Evolutionary conservation across 495 filamentous ascomycete genomes (phyloP), one percentile per base, ranked within the genome.

Genomic region (Neurospora pannonica): DNA sequence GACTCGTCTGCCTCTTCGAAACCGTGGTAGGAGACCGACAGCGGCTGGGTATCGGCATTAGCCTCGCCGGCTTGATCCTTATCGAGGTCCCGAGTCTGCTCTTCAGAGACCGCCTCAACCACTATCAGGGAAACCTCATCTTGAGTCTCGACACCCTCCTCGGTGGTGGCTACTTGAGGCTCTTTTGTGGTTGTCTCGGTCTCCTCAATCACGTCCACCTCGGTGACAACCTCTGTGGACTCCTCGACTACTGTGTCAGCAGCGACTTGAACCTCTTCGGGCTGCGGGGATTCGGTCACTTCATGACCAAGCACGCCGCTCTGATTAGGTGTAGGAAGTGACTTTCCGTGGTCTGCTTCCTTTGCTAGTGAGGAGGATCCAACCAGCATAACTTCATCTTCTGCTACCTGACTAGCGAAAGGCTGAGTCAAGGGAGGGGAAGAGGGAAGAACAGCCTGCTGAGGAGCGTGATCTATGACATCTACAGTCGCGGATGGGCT

Each of bases 1-100:
- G 43, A 17, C 72, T 74, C 48, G 11, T 74, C 70, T 62, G 74
- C 71, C 40, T 73, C 38, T 6, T 73, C 74, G 21, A 54, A 54
- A 54, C 46, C 21, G 46, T 54, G 46, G 9, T 54, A 24, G 21
- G 46, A 24, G 21, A 24, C 10, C 10, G 5, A 24, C 46, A 24
- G 10, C 9, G 21, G 46, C 9, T 54, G 46, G 9, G 10, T 54
- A 54, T 24, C 46, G 46, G 46, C 4, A 54, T 24, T 21, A n/a
- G 46, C 15, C 24, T 62, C 54, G 15, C 34, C 54, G 15, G 7
- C 28, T 67, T 67, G 54, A 36, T 67, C 28, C 24, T 36, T 15
- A 19, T 34, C 15, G 54, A 67, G 24, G 54, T 19, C 28, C 54
- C 19, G 54, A 17, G 54, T 9, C 15, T 34, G 54, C 31, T 67